phyloP scores from a whole-genome alignment of 495 filamentous ascomycete genomes.

The Xylaria bambusicola region DNA sequence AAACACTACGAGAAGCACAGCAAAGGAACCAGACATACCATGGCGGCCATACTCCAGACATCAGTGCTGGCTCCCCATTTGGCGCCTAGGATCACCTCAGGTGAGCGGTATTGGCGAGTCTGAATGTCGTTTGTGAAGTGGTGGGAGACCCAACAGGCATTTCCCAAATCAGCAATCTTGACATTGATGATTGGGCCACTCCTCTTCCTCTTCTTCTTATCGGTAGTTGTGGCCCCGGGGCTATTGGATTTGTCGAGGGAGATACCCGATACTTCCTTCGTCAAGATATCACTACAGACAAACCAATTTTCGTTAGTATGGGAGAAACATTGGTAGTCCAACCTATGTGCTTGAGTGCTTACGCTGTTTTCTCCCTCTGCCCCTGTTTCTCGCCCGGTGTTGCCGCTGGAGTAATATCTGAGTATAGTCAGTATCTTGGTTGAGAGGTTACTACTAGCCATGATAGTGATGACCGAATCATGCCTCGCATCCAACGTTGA shows the following conservation, averaged over 20 bases:
- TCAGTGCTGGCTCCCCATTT: slow-evolving; percentile 99
- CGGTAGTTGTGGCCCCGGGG: slow-evolving; percentile 39
- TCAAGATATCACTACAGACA: slow-evolving; percentile 74
- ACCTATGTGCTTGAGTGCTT: slow-evolving; percentile 41
- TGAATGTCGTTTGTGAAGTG: slow-evolving; percentile 99
- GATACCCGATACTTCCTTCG: slow-evolving; percentile 90
- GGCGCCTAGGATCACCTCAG: slow-evolving; percentile 92
- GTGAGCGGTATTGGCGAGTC: slow-evolving; percentile 94
- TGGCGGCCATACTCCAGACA: slow-evolving; percentile 99
- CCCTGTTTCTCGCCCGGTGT: slow-evolving; percentile 66
- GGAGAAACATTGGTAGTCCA: neutral
- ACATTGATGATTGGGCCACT: slow-evolving; percentile 81
- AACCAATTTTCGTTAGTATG: slow-evolving; percentile 16
- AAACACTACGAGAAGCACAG: too few species aligned
- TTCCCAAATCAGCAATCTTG: slow-evolving; percentile 98
- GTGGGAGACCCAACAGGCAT: slow-evolving; percentile 97
- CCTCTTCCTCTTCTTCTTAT: slow-evolving; percentile 56
- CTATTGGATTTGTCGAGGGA: slow-evolving; percentile 76
- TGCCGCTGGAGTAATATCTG: slow-evolving; percentile 20
- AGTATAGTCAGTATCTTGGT: slow-evolving; percentile 9
- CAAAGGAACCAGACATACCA: slow-evolving; percentile 63
- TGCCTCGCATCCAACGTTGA: neutral
- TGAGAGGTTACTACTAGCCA: neutral
- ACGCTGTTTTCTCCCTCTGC: slow-evolving; percentile 93
- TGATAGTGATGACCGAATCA: neutral